Evolutionary conservation across 2,329 filamentous ascomycete genomes (phyloP), one percentile per base, ranked within the genome.

Genomic region (Colletotrichum tofieldiae): DNA sequence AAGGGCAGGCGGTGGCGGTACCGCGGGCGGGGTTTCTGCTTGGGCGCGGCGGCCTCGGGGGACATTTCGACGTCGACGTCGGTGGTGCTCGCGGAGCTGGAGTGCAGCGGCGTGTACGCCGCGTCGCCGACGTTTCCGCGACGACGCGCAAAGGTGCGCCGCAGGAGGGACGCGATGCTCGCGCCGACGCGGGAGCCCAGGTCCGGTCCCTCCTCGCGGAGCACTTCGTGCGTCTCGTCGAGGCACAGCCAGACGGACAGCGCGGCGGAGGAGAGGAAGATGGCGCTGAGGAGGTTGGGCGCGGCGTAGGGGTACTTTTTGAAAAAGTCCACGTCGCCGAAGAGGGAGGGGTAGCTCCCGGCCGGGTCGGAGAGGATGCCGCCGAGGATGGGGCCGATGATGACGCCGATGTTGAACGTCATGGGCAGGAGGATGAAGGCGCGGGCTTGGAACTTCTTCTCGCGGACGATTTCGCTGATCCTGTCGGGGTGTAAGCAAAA

Each of bases 361-460:
- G 88, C 84, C 0, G 93, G 92, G 76, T 94, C 90, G 20, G 93
- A 92, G 37, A 94, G 82, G 61, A 93, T 80, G 37, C 93, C 93
- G 54, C 93, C 92, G 81, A 92, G 84, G 56, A 86, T 79, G 60
- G 85, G 85, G 1, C 85, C 85, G 3, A 87, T 73, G 39, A 86
- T 84, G 51, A 81, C 83, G 1, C 84, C 85, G 26, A 85, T 79
- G 67, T 86, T 87, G 76, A 86, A 87, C 74, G 84, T 86, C 77
- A 87, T 84, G 18, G 85, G 84, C 4, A 86, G 77, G 32, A 86
- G 81, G 45, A 86, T 77, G 73, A 87, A 87, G 0, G 85, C 85
- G 58, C 85, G 78, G 11, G 85, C 86, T 72, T 86, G 85, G 67
- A 84, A 86, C 71, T 83, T 86, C 67, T 84, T 84, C 75, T 87